Conservation (phyloP, 1,139 yeast genomes). For the Taphrina wiesneri region DNA sequence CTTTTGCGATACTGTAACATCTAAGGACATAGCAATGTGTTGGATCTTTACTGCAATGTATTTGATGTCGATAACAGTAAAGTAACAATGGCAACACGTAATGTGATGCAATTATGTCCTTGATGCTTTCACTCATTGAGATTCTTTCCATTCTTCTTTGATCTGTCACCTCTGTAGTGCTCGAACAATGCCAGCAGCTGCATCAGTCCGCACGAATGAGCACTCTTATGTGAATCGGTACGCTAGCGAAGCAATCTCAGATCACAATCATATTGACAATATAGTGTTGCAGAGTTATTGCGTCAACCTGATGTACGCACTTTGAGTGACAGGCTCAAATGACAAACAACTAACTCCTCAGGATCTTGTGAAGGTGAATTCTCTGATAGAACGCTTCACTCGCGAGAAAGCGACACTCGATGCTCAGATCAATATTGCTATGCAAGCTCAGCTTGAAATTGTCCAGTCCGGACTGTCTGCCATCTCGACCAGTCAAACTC, state of each 20-base stretch:
- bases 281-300: conserved; percentile 40
- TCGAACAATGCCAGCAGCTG: not conserved
- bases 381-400: conserved; percentile 59
- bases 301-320: conserved; percentile 43
- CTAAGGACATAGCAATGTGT: too few relatives aligned
- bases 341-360: conserved; percentile 31
- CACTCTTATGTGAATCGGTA: conserved; percentile 6
- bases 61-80: too few relatives aligned
- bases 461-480: conserved; percentile 49
- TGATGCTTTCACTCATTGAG: too few relatives aligned
- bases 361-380: conserved; percentile 59
- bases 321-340: not conserved
- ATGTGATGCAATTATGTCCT: too few relatives aligned
- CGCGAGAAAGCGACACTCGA: conserved; percentile 76
- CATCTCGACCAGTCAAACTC: conserved; percentile 44
- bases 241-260: not conserved
- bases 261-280: not conserved
- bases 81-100: too few relatives aligned
- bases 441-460: conserved; percentile 61
- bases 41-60: too few relatives aligned
- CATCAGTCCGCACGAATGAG: not conserved
- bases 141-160: too few relatives aligned
- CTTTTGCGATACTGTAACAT: too few relatives aligned
- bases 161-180: too few relatives aligned
- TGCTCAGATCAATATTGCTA: conserved; percentile 63